Base-by-base conservation (phyloP, 2,329 filamentous ascomycete genomes). In the Hypoxylon sp. region DNA sequence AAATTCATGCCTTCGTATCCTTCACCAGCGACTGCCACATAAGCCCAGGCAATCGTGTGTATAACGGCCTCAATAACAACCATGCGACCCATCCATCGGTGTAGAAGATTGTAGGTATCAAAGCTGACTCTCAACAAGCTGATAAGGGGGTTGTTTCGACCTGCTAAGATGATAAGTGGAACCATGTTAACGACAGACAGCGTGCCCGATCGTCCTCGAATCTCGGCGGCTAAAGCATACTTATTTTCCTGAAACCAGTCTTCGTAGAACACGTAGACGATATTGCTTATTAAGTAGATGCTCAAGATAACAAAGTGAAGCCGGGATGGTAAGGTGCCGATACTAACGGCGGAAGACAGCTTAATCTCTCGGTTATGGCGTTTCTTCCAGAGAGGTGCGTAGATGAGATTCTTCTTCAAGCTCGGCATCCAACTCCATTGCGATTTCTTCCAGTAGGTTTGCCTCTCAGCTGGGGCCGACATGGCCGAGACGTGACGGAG, bases 101-200 rank as follows among this genome's bases (percentile, higher is more conserved):
- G 93, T 55, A 96, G 83, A 7, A 96, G 89, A 78, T 98, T 98
- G 85, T 97, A 98, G 0, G 94, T 97, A 79, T 98, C 96, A 81
- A 98, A 99, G 79, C 93, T 95, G 78, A 98, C 91, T 74, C 91
- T 89, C 63, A 98, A 86, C 34, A 97, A 79, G 2, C 84, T 80
- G 76, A 98, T 98, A 52, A 98, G 84, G 7, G 93, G 93, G 81
- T 98, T 99, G 83, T 98, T 98, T 77, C 96, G 91, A 36, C 93
- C 90, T 11, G 94, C 94, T 63, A 98, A 88, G 70, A 98, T 87
- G 75, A 98, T 87, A 30, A 98, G 89, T 4, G 96, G 94, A 32
- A 99, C 89, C 88, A 98, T 92, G 82, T 98, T 99, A 75, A 97
- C 87, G 10, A 94, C 85, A 3, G 94, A 90, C 70, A 99, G 86